Percentiles rank a stretch among this genome's conserved stretches.
phyloP scores from a whole-genome alignment of 164 flowering plant species.

The Malania oleifera region DNA sequence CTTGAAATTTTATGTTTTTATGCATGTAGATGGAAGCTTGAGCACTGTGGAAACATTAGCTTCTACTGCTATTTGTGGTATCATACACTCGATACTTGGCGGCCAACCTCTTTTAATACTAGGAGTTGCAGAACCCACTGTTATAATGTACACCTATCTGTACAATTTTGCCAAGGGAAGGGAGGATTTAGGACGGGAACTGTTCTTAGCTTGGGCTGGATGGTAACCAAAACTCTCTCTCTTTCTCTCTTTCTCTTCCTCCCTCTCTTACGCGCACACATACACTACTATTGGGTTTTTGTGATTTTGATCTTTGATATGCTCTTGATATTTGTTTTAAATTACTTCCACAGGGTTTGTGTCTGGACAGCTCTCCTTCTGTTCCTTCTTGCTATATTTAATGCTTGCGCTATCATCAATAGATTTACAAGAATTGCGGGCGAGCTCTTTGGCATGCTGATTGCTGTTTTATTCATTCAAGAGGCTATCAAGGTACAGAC shows the following conservation, averaged over 20 bases:
- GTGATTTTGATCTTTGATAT: neutral
- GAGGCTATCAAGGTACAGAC: constrained; percentile 38
- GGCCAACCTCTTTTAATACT: constrained; percentile 57
- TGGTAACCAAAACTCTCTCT: constrained; percentile 26
- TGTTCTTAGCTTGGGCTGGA: constrained; percentile 57
- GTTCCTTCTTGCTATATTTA: constrained; percentile 45
- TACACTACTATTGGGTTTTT: no score
- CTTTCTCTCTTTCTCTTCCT: no score
- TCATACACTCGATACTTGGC: constrained; percentile 53
- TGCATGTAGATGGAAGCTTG: constrained; percentile 42
- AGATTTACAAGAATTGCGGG: constrained; percentile 53
- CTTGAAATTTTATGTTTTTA: neutral
- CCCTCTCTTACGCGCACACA: no score
- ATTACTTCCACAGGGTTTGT: constrained; percentile 38
- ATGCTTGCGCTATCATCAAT: constrained; percentile 40
- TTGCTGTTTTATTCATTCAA: constrained; percentile 49
- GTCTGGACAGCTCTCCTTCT: constrained; percentile 51
- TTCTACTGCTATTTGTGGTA: constrained; percentile 57
- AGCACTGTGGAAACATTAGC: constrained; percentile 49
- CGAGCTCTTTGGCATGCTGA: constrained; percentile 57
- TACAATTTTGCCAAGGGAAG: constrained; percentile 41
- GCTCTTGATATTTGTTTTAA: neutral
- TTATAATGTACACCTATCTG: constrained; percentile 50
- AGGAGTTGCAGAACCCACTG: constrained; percentile 71
- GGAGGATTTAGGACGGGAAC: constrained; percentile 30